Evolutionary conservation across 2,329 filamentous ascomycete species (phyloP).

Genomic region (Scedosporium dehoogii): DNA sequence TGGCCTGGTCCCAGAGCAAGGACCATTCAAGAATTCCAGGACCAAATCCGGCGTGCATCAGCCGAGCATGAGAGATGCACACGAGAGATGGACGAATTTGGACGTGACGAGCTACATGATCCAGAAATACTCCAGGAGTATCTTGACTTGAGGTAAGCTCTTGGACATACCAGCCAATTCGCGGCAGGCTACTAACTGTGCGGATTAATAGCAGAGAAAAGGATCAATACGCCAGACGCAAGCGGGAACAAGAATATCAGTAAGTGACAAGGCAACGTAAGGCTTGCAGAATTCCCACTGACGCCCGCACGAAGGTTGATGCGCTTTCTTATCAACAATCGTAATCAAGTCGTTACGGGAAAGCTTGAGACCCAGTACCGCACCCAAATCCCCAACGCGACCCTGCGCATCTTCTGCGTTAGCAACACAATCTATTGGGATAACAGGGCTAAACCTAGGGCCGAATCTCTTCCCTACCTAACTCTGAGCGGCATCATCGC

Average conservation of each 20-base stretch:
- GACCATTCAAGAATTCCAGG: no score
- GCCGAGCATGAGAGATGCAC: no score
- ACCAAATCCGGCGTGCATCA: no score
- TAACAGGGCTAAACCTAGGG: conserved; percentile 17
- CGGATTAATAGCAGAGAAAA: no score
- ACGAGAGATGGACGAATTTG: no score
- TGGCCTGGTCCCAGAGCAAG: conserved; percentile 12
- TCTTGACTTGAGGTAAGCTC: not conserved
- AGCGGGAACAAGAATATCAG: not conserved
- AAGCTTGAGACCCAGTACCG: conserved; percentile 20
- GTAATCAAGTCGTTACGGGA: conserved; percentile 24
- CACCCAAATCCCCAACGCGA: conserved; percentile 12
- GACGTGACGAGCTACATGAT: no score
- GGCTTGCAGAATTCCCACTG: not conserved
- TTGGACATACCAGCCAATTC: not conserved
- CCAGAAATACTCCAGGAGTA: no score
- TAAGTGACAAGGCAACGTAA: not conserved
- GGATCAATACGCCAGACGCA: no score
- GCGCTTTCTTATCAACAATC: conserved; percentile 23
- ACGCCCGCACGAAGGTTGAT: conserved; percentile 16
- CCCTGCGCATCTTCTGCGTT: conserved; percentile 30
- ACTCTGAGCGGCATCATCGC: conserved; percentile 30
- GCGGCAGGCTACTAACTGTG: not conserved
- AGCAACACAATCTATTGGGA: conserved; percentile 34
- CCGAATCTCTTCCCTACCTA: conserved; percentile 21